Conservation (phyloP, 257 asterid genomes). For the Fraxinus americana region DNA sequence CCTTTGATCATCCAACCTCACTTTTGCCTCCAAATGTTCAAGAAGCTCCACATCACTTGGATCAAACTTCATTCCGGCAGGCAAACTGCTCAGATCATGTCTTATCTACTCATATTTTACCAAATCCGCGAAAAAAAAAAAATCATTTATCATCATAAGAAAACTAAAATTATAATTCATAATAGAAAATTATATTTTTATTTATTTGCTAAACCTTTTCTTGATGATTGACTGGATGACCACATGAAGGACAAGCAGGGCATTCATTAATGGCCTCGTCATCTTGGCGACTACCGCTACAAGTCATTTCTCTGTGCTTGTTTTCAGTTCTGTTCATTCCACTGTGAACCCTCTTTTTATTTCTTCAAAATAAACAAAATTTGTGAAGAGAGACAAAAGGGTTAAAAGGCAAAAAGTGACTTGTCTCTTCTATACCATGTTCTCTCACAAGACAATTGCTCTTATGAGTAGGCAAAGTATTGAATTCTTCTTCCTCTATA, state of each 20-base stretch:
- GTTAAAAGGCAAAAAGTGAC: slow-evolving; percentile 33
- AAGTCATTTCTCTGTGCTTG: slow-evolving; percentile 30
- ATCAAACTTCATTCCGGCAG: slow-evolving; percentile 57
- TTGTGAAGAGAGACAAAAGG: slow-evolving; percentile 24
- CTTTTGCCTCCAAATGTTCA: slow-evolving; percentile 55
- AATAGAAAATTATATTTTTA: background rate
- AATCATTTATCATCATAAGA: background rate
- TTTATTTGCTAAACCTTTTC: slow-evolving; percentile 33
- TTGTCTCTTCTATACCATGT: slow-evolving; percentile 39
- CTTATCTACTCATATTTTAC: slow-evolving; percentile 30
- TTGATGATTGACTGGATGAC: slow-evolving; percentile 33
- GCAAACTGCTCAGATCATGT: slow-evolving; percentile 45
- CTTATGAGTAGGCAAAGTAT: slow-evolving; percentile 44
- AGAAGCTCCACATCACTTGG: slow-evolving; percentile 52
- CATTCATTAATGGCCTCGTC: slow-evolving; percentile 19
- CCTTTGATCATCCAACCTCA: slow-evolving; percentile 38
- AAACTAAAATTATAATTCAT: background rate
- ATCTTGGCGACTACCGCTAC: slow-evolving; percentile 22
- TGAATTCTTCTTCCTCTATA: slow-evolving; percentile 29
- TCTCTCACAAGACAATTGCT: slow-evolving; percentile 34
- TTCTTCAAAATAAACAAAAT: slow-evolving; percentile 27
- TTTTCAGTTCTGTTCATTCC: slow-evolving; percentile 24
- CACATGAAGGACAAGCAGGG: slow-evolving; percentile 47
- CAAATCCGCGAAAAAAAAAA: background rate
- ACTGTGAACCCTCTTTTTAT: slow-evolving; percentile 1